Evolutionary conservation across 805 yeast species (phyloP), one percentile per base, ranked within the genome.

Genomic region (Yarrowia sp.): DNA sequence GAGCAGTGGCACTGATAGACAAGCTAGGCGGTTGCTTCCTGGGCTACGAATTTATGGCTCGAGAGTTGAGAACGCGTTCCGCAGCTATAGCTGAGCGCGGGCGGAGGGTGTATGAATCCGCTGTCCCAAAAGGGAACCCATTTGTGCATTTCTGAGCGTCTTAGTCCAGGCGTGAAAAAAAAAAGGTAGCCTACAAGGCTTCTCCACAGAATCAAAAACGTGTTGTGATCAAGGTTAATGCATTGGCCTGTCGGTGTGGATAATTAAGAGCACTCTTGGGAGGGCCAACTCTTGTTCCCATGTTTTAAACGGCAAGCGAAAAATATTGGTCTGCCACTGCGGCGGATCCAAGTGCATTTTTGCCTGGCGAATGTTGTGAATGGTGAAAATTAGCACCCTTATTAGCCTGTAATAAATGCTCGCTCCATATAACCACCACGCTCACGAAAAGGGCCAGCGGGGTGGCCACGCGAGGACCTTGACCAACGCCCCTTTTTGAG

Each of bases 201-300:
- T 56, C 40, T 56, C 48, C 59, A 53, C 59, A 40, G 45, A 19
- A 50, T 5, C 36, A 38, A n/a, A 56, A 56, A 56, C 63, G 63
- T 56, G 63, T 11, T 8, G 8, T 11, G 22, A 56, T 56, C 63
- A 56, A 56, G 48, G 63, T 56, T 56, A 41, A 41, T 22, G 63
- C 63, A 56, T 53, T 53, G 59, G 59, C 36, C 63, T 26, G 38
- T 26, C 63, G 40, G 12, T 38, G 12, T n/a, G 48, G 19, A 41
- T 48, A 12, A 52, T 52, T 38, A 52, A 52, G 58, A 52, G 43
- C 58, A 16, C 58, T 5, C 15, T 16, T 10, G 16, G 26, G 32
- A 26, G 32, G 4, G 32, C 32, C 32, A 26, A 5, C 32, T 26
- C 7, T 26, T 38, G 40, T 9, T 38, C 4, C 40, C 10, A 38